phyloP scores from a whole-genome alignment of 805 yeast species.

The Metschnikowia vanudenii region DNA sequence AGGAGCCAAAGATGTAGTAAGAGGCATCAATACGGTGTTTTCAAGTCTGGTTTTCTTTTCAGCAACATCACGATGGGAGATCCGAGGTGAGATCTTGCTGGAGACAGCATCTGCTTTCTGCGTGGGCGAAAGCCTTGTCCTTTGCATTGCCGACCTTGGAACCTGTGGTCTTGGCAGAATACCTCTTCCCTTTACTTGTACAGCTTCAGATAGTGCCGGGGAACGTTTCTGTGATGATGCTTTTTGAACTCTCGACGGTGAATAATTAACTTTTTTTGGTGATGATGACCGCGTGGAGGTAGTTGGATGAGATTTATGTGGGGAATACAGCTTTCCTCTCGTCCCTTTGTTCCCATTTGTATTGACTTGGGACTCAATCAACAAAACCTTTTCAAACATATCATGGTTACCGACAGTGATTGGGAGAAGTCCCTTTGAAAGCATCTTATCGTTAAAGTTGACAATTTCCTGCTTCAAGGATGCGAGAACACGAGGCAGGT shows the following conservation, averaged over 20 bases:
- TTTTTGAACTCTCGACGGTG: slow-evolving; percentile 16
- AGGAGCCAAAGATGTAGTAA: slow-evolving; percentile 4
- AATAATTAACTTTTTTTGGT: slow-evolving; percentile 8
- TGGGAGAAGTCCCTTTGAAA: slow-evolving; percentile 21
- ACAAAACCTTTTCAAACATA: slow-evolving; percentile 38
- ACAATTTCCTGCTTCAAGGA: slow-evolving; percentile 48
- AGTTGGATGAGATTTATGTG: slow-evolving; percentile 4
- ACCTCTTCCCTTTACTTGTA: background rate
- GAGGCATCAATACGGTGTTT: slow-evolving; percentile 6
- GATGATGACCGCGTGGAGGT: slow-evolving; percentile 11
- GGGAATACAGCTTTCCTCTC: slow-evolving; percentile 10
- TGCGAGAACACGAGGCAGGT: slow-evolving; percentile 61
- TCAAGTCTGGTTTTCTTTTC: background rate
- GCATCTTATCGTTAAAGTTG: slow-evolving; percentile 44
- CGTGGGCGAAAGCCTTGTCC: slow-evolving; percentile 3
- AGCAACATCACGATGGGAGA: background rate
- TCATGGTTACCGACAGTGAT: slow-evolving; percentile 48
- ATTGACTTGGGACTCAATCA: slow-evolving; percentile 28
- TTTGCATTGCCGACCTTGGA: background rate
- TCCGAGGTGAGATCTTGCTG: background rate
- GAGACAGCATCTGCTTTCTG: slow-evolving; percentile 1
- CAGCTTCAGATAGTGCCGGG: background rate
- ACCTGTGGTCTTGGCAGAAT: background rate
- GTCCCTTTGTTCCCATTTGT: slow-evolving; percentile 7
- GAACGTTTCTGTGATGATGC: background rate